A percentile compares a stretch with the other conserved stretches of the same genome.
phyloP scores from a whole-genome alignment of 1,139 yeast species.

The Wickerhamiella infanticola region DNA sequence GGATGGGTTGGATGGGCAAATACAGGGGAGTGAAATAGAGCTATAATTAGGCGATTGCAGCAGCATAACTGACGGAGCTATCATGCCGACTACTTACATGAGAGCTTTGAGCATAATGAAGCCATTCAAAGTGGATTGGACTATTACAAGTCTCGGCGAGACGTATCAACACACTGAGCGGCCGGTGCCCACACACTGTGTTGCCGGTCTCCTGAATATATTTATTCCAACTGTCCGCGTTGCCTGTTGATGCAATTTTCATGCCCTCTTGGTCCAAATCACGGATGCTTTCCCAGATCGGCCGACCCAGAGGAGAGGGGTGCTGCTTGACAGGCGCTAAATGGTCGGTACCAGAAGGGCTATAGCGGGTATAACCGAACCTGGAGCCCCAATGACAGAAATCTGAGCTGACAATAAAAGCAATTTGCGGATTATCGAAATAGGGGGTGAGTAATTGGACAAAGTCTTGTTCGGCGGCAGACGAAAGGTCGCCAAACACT shows the following conservation, averaged over 20 bases:
- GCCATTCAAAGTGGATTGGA: slow-evolving; percentile 42
- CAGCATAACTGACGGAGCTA: slow-evolving; percentile 73
- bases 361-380: slow-evolving; percentile 53
- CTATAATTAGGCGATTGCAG: slow-evolving; percentile 47
- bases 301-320: neutral
- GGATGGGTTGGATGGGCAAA: too few species aligned
- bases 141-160: slow-evolving; percentile 13
- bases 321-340: neutral
- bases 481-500: slow-evolving; percentile 52
- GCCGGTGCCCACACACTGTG: slow-evolving; percentile 89
- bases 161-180: slow-evolving; percentile 52
- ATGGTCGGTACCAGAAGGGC: slow-evolving; percentile 18
- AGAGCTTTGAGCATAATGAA: slow-evolving; percentile 71
- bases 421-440: slow-evolving; percentile 39
- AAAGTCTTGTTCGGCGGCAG: slow-evolving; percentile 30
- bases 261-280: slow-evolving; percentile 25
- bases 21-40: too few species aligned
- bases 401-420: slow-evolving; percentile 75
- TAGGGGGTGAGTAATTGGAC: slow-evolving; percentile 40
- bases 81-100: slow-evolving; percentile 36
- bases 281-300: slow-evolving; percentile 12
- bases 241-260: slow-evolving; percentile 42
- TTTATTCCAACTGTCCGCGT: slow-evolving; percentile 41
- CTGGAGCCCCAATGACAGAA: slow-evolving; percentile 93
- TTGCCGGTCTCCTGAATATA: slow-evolving; percentile 61